Base-by-base conservation (phyloP, 345 rosid species). In the Populus davidiana region DNA sequence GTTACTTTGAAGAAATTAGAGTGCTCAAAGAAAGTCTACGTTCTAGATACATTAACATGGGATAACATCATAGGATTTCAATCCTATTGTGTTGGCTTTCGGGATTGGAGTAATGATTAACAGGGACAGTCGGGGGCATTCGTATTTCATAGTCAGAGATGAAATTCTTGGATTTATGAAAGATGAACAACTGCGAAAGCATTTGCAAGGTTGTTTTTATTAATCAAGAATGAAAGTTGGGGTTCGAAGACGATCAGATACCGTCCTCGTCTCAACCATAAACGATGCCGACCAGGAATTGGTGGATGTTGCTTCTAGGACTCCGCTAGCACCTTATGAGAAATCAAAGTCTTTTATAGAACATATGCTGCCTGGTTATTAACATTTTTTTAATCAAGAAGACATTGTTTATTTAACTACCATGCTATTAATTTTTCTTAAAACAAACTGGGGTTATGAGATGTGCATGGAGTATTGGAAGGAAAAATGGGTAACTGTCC, bases 401-500 rank as follows among this genome's bases (percentile, higher is more conserved):
- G 61, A 36, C 31, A 23, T 25, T 71, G 25, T 18, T 67, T 41
- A 25, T 20, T 50, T 74, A 66, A 62, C 39, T 72, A 23, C 64
- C 21, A 69, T 50, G 74, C 59, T 18, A 10, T 61, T 75, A 63
- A 41, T 66, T 64, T 43, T 23, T 43, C 35, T 73, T 54, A 7
- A 7, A 12, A 44, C 41, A 17, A 38, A 74, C 23, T 74, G 66
- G 66, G 65, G 25, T 77, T 76, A 18, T 76, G 73, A 86, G 83
- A 75, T 68, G 74, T 75, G 71, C 70, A 43, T 74, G 88, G 81
- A 77, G 65, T 78, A 36, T 23, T 31, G 39, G 90, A 78, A 61
- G 87, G 79, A 75, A 90, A 83, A 71, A 75, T 78, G 75, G 97
- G 93, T 71, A 88, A 79, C 67, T 95, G 99, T 82, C 99, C 99